A percentile compares a stretch with the other conserved stretches of the same genome.
phyloP scores from a whole-genome alignment of 2,329 filamentous ascomycete species.

The Paecilomyces sp. region DNA sequence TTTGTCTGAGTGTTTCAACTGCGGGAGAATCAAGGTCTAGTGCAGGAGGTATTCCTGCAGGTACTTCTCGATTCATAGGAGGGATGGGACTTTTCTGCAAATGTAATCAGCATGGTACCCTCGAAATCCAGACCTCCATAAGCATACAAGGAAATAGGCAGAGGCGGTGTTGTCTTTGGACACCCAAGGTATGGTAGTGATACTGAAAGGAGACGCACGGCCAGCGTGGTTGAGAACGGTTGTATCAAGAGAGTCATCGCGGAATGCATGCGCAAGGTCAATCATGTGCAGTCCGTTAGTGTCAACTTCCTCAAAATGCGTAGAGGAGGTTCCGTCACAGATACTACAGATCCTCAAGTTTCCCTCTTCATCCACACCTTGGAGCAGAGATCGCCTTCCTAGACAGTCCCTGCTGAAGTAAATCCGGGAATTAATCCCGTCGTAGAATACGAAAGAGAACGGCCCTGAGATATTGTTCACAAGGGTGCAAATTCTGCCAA shows the following conservation, averaged over 20 bases:
- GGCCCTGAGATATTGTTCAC: constrained; percentile 66
- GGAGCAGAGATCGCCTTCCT: constrained; percentile 74
- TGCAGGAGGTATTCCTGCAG: constrained; percentile 19
- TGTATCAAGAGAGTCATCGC: not conserved
- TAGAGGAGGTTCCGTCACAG: constrained; percentile 44
- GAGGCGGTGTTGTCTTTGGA: constrained; percentile 2
- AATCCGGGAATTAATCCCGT: constrained; percentile 53
- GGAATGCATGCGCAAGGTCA: constrained; percentile 38
- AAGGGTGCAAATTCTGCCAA: constrained; percentile 31
- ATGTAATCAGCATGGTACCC: not conserved
- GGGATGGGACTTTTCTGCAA: constrained; percentile 36
- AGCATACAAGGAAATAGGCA: constrained; percentile 22
- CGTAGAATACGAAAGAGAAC: constrained; percentile 82
- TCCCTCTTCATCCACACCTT: constrained; percentile 40
- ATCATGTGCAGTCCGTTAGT: constrained; percentile 74
- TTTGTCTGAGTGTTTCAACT: constrained; percentile 47
- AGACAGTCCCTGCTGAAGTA: constrained; percentile 85
- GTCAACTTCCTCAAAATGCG: constrained; percentile 70
- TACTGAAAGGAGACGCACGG: not conserved
- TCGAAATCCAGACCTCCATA: constrained; percentile 6
- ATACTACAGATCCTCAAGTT: constrained; percentile 64
- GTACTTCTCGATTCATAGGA: constrained; percentile 34
- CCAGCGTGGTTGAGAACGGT: not conserved
- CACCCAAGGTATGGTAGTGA: constrained; percentile 10
- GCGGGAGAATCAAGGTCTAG: constrained; percentile 39